These are phyloP conservation scores for Phytophthora multivora DNA, from an alignment of 352 stramenopile genomes.

Conservation along the genomic window DNA sequence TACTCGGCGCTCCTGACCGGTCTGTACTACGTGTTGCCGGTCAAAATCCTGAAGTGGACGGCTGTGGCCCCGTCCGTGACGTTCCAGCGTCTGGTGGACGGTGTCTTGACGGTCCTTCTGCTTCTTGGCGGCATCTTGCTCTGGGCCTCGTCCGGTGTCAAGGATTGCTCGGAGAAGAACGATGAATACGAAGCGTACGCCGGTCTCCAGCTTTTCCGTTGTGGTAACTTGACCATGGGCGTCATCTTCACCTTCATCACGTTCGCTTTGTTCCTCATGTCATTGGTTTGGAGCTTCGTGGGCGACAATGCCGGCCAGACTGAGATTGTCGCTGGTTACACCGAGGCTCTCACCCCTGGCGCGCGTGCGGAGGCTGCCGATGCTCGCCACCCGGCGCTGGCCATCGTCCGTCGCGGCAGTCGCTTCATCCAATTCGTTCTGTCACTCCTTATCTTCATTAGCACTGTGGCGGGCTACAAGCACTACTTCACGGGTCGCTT, in stretches of 20 bases:
- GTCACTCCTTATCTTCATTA: constrained; percentile 35
- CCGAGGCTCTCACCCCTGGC: constrained; percentile 6
- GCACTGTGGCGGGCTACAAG: constrained; percentile 34
- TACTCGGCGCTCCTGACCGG: constrained; percentile 65
- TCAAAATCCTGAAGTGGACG: constrained; percentile 66
- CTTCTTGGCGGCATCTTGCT: constrained; percentile 29
- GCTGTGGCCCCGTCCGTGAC: constrained; percentile 11
- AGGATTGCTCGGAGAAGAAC: constrained; percentile 37
- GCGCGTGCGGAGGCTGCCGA: constrained; percentile 20
- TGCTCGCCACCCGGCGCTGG: constrained; percentile 20
- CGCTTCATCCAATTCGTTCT: constrained; percentile 36
- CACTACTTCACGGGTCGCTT: constrained; percentile 50
- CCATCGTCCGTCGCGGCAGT: constrained; percentile 17
- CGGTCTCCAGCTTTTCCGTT: constrained; percentile 21
- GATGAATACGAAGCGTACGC: constrained; percentile 28
- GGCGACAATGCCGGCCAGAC: constrained; percentile 7
- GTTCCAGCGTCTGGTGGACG: constrained; percentile 30
- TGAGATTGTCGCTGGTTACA: constrained; percentile 17
- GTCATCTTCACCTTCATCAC: constrained; percentile 35
- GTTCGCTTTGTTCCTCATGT: constrained; percentile 28
- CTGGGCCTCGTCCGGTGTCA: constrained; percentile 36
- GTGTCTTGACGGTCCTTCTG: constrained; percentile 11
- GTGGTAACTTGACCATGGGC: constrained; percentile 32
- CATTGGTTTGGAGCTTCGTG: constrained; percentile 27
- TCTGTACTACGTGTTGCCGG: constrained; percentile 80